Base-by-base conservation (phyloP, 345 rosid genomes). In the Hypericum androsaemum region DNA sequence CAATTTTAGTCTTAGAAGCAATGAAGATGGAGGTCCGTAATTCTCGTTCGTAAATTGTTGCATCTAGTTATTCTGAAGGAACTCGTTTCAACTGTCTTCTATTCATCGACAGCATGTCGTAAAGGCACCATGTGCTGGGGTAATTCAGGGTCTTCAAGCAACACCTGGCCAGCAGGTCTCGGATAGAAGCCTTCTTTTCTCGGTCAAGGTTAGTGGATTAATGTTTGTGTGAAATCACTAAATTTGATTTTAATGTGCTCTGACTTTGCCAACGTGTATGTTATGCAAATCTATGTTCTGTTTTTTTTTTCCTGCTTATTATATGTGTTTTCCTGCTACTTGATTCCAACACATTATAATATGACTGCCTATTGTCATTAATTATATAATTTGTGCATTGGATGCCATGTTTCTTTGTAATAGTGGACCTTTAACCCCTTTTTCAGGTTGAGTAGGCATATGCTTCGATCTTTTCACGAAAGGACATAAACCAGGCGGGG, bases 21-120 rank as follows among this genome's bases (percentile, higher is more conserved):
- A 90, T 87, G 96, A 90, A 90, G 77, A 90, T 90, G 96, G 98
- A 90, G 98, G 96, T 84, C 54, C 39, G 76, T 65, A 41, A 40
- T 16, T 3, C 52, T 48, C 46, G 36, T 58, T 9, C 32, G 50
- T 53, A 43, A 39, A 17, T 45, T 47, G 36, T 32, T 17, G 10
- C 43, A 43, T 44, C 13, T 8, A 35, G 37, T 43, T 0, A 7
- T 37, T 47, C 42, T 41, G 47, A 32, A 1, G 14, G 43, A 3
- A 56, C 37, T 58, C 28, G 45, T 52, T 35, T 17, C 12, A 15
- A 2, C 11, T 9, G 32, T 40, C 45, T 62, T 10, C 7, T 32
- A 43, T 15, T 9, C 39, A 54, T 56, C 13, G n/a, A 53, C 60
- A 84, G 98, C 98, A 87, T 57, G 85, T 90, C 38, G 89, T 84